Percentiles rank a stretch among this genome's conserved stretches.
Evolutionary conservation across 305 asterid species (phyloP).

Genomic region (Fraxinus sp.): DNA sequence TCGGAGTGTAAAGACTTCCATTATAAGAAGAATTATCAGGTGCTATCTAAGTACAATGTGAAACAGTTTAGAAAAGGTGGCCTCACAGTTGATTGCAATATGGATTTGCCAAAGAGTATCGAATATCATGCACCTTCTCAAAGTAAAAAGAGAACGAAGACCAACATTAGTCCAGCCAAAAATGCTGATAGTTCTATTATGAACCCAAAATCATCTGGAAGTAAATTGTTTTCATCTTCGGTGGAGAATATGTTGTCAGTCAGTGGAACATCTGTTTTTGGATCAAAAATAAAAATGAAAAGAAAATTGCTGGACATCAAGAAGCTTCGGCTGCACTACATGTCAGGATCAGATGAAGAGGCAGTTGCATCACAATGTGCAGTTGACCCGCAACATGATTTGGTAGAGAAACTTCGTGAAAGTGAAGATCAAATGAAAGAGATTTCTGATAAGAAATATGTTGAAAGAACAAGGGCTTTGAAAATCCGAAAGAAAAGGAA

Average conservation of each 20-base stretch:
- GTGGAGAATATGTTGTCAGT: constrained; percentile 41
- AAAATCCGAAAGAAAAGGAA: constrained; percentile 34
- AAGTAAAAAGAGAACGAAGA: constrained; percentile 29
- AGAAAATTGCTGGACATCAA: constrained; percentile 32
- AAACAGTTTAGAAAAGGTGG: constrained; percentile 37
- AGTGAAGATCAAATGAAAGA: constrained; percentile 26
- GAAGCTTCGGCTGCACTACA: constrained; percentile 34
- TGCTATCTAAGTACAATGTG: constrained; percentile 31
- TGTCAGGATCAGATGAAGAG: constrained; percentile 42
- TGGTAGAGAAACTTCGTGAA: constrained; percentile 26
- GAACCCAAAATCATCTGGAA: constrained; percentile 37
- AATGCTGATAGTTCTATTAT: constrained; percentile 29
- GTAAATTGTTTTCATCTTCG: constrained; percentile 50
- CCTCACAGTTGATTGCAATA: constrained; percentile 19
- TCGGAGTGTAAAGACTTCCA: constrained; percentile 24
- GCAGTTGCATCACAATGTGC: constrained; percentile 28
- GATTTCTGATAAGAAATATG: constrained; percentile 24
- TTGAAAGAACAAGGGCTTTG: constrained; percentile 34
- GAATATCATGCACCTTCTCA: constrained; percentile 30
- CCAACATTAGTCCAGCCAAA: constrained; percentile 11
- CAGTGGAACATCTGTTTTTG: constrained; percentile 34
- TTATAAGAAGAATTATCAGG: constrained; percentile 31
- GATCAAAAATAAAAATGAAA: constrained; percentile 35
- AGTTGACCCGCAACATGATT: constrained; percentile 26
- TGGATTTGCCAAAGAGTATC: constrained; percentile 22